These are phyloP conservation scores for Komagataella phaffii DNA, from an alignment of 805 yeast species.

Conservation along the genomic window DNA sequence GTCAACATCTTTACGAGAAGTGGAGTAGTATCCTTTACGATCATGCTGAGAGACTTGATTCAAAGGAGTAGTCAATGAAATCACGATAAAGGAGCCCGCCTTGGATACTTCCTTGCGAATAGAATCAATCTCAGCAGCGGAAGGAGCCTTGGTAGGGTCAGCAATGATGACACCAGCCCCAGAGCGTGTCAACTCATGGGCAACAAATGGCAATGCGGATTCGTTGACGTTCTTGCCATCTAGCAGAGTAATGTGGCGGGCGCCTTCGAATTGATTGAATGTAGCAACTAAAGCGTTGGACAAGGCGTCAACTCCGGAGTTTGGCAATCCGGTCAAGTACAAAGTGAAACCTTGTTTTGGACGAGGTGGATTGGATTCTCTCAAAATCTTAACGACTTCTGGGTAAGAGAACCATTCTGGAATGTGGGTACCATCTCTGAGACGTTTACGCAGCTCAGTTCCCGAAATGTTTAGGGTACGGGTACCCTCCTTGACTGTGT, in stretches of 20 bases:
- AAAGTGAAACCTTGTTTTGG: slow-evolving; percentile 79
- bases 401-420: slow-evolving; percentile 98
- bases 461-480: slow-evolving; percentile 40
- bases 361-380: slow-evolving; percentile 91
- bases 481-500: slow-evolving; percentile 68
- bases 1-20: slow-evolving; percentile 30
- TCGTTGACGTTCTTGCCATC: slow-evolving; percentile 18
- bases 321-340: slow-evolving; percentile 45
- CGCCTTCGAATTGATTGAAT: slow-evolving; percentile 78
- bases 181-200: slow-evolving; percentile 70
- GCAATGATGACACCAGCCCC: slow-evolving; percentile 84
- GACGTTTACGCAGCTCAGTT: slow-evolving; percentile 81
- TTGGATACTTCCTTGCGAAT: slow-evolving; percentile 30
- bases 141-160: slow-evolving; percentile 28
- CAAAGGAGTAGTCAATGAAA: slow-evolving; percentile 36
- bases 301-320: slow-evolving; percentile 49
- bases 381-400: slow-evolving; percentile 81
- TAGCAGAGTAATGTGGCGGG: slow-evolving; percentile 61
- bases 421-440: slow-evolving; percentile 75
- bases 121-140: slow-evolving; percentile 24
- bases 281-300: slow-evolving; percentile 81
- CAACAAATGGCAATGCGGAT: slow-evolving; percentile 42
- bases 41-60: slow-evolving; percentile 31
- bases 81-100: slow-evolving; percentile 36
- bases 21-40: slow-evolving; percentile 34